A percentile compares a stretch with the other conserved stretches of the same genome.
Evolutionary conservation across 2,329 filamentous ascomycete species (phyloP).

Genomic region (Colletotrichum liaoningense): DNA sequence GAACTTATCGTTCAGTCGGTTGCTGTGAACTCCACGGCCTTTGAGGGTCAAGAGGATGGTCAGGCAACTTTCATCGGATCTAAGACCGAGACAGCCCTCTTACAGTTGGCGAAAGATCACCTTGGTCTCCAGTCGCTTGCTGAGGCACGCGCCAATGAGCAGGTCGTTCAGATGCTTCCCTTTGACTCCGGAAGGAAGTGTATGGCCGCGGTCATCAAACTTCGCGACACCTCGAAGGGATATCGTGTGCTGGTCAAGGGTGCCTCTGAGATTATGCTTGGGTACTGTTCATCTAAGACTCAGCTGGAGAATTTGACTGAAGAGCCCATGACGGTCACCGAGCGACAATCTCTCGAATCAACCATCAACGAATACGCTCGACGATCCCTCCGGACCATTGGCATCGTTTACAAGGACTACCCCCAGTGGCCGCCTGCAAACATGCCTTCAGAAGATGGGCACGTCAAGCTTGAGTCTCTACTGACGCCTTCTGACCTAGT

Average conservation of each 20-base stretch:
- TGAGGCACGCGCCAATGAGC: slow-evolving; percentile 72
- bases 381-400: slow-evolving; percentile 53
- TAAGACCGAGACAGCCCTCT: slow-evolving; percentile 81
- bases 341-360: slow-evolving; percentile 32
- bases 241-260: slow-evolving; percentile 69
- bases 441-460: slow-evolving; percentile 69
- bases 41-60: slow-evolving; percentile 73
- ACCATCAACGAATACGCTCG: slow-evolving; percentile 51
- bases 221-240: slow-evolving; percentile 63
- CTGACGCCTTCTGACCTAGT: slow-evolving; percentile 42
- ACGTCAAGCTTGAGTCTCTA: slow-evolving; percentile 44
- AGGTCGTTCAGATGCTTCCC: slow-evolving; percentile 55
- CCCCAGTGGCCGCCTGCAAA: slow-evolving; percentile 57
- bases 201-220: slow-evolving; percentile 70
- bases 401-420: slow-evolving; percentile 49
- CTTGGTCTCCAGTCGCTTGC: slow-evolving; percentile 72
- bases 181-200: slow-evolving; percentile 65
- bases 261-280: slow-evolving; percentile 61
- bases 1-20: slow-evolving; percentile 69
- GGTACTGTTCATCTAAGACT: slow-evolving; percentile 49
- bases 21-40: slow-evolving; percentile 75
- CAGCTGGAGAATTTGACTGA: slow-evolving; percentile 35
- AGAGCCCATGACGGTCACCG: neutral
- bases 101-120: slow-evolving; percentile 75
- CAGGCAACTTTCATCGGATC: slow-evolving; percentile 74